Evolutionary conservation across 371 early-diverging fungal species (phyloP).

Genomic region (Lichtheimia hyalospora): DNA sequence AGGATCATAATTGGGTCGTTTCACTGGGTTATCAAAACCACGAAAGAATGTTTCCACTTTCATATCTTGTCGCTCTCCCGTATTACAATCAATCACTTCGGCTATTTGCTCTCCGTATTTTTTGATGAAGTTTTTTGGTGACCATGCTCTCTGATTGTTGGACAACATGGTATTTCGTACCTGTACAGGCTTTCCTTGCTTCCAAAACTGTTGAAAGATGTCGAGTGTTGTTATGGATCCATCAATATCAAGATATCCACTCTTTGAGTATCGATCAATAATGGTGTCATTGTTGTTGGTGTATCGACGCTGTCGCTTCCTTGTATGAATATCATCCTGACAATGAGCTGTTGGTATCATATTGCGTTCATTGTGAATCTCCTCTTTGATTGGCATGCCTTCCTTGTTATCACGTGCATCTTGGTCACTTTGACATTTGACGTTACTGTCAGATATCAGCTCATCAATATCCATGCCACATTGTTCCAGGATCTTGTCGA

Average conservation of each 20-base stretch:
- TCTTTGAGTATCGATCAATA: not conserved
- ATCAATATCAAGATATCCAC: not conserved
- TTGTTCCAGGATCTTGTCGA: constrained; percentile 13
- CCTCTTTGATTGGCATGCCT: too few species aligned
- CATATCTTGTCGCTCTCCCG: constrained; percentile 13
- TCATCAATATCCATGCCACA: constrained; percentile 4
- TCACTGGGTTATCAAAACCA: constrained; percentile 26
- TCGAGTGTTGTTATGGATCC: constrained; percentile 12
- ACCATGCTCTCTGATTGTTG: constrained; percentile 29
- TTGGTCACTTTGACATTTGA: too few species aligned
- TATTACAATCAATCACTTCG: constrained; percentile 41
- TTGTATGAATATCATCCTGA: not conserved
- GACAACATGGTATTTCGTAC: constrained; percentile 22
- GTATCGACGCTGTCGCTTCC: too few species aligned
- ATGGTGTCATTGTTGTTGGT: not conserved
- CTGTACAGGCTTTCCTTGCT: constrained; percentile 37
- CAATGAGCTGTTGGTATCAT: too few species aligned
- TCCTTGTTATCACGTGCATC: not conserved
- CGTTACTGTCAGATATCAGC: not conserved
- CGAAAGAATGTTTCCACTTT: constrained; percentile 44
- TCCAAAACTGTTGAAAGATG: constrained; percentile 42
- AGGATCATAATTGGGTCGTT: not conserved
- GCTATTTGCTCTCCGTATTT: constrained; percentile 34
- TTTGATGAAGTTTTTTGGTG: constrained; percentile 34
- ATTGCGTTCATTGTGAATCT: too few species aligned